Conservation (phyloP, 306 rosid species). For the Argentina anserina region DNA sequence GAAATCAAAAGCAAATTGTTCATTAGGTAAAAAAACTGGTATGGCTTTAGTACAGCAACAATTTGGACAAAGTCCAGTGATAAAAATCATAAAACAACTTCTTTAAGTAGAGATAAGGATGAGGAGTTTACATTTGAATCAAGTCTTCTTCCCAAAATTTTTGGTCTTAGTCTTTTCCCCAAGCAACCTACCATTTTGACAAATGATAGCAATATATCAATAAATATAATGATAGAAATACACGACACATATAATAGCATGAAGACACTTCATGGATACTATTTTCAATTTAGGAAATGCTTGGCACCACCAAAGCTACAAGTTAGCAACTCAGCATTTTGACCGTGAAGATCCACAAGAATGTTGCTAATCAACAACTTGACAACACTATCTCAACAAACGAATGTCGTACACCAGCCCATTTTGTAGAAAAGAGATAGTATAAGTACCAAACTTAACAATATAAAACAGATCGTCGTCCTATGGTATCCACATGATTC, state of each 20-base stretch:
- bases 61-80: neutral
- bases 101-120: conserved; percentile 7
- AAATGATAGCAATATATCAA: neutral
- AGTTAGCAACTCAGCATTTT: neutral
- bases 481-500: neutral
- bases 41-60: neutral
- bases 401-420: neutral
- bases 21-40: conserved; percentile 19
- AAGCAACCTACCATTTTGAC: conserved; percentile 65
- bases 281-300: neutral
- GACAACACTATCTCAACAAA: neutral
- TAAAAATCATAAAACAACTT: neutral
- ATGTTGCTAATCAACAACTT: neutral
- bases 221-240: neutral
- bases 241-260: neutral
- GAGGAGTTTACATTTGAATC: conserved; percentile 60
- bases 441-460: neutral
- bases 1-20: conserved; percentile 28
- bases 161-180: conserved; percentile 85
- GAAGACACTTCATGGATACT: neutral
- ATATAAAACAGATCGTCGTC: neutral
- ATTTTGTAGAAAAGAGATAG: neutral
- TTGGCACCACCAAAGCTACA: neutral
- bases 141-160: conserved; percentile 70
- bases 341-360: neutral